Evolutionary conservation across 176 grass and related monocot species (phyloP).

Genomic region (Areca catechu): DNA sequence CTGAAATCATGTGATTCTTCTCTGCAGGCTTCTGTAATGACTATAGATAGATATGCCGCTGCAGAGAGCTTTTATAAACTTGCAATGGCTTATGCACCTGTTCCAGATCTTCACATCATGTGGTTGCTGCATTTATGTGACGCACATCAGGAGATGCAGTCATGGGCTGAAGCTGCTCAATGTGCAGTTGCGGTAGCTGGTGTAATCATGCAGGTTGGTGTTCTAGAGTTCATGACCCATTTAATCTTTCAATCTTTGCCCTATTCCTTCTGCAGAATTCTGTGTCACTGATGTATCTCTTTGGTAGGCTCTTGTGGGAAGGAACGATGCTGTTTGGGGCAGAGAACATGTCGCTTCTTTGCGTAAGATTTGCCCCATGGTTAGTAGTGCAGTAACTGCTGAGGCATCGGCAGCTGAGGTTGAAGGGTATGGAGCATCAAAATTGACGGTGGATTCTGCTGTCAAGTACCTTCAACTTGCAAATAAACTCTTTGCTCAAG

Average conservation of each 20-base stretch:
- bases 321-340: constrained; percentile 92
- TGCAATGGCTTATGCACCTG: constrained; percentile 79
- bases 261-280: not conserved
- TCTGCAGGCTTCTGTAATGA: constrained; percentile 58
- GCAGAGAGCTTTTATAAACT: constrained; percentile 94
- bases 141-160: constrained; percentile 98
- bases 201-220: constrained; percentile 93
- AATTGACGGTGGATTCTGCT: constrained; percentile 84
- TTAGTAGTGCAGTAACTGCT: constrained; percentile 61
- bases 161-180: constrained; percentile 98
- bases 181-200: constrained; percentile 98
- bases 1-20: no score
- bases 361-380: constrained; percentile 80
- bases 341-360: constrained; percentile 77
- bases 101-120: constrained; percentile 99
- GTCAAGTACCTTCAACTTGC: constrained; percentile 98
- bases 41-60: constrained; percentile 72
- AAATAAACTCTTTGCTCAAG: constrained; percentile 85
- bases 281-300: constrained; percentile 9
- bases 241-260: no score
- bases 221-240: not conserved
- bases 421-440: constrained; percentile 97
- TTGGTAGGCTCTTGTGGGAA: constrained; percentile 88
- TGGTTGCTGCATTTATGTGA: constrained; percentile 97
- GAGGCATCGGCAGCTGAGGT: constrained; percentile 92